Evolutionary conservation across 331 rosid genomes (phyloP).

Genomic region (Dryas integrifolia): DNA sequence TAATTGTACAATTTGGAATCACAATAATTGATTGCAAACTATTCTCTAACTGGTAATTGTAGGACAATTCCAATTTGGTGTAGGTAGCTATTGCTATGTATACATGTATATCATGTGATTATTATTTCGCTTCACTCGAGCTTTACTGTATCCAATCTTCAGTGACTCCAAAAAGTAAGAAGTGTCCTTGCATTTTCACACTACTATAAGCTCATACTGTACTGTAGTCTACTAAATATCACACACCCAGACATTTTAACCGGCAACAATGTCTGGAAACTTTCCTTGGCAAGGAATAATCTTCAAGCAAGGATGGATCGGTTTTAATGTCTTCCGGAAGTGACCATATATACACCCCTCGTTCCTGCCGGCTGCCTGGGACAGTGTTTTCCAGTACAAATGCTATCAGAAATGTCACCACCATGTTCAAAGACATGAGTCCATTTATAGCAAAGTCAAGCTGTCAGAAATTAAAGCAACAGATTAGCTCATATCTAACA

Average conservation of each 20-base stretch:
- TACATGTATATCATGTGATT: neutral
- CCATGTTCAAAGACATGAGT: constrained; percentile 90
- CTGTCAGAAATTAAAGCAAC: constrained; percentile 38
- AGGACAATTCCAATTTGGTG: neutral
- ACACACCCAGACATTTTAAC: constrained; percentile 51
- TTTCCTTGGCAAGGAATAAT: constrained; percentile 66
- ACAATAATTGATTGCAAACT: constrained; percentile 3
- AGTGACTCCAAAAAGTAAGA: neutral
- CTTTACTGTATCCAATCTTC: neutral
- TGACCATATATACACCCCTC: constrained; percentile 81
- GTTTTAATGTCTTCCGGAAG: constrained; percentile 46
- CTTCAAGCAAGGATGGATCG: constrained; percentile 61
- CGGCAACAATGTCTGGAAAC: constrained; percentile 41
- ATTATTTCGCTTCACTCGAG: neutral
- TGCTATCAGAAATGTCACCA: constrained; percentile 77
- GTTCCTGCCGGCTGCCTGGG: constrained; percentile 75
- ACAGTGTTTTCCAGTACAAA: constrained; percentile 80
- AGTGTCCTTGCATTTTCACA: neutral
- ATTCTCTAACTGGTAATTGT: constrained; percentile 3
- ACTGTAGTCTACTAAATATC: constrained; percentile 11
- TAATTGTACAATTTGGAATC: constrained; percentile 3
- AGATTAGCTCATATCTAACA: constrained; percentile 4
- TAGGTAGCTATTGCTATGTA: constrained; percentile 5
- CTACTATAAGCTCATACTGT: neutral
- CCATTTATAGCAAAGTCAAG: constrained; percentile 83